phyloP scores from a whole-genome alignment of 768 basidiomycete genomes.

The Naganishia vaughanmartiniae region DNA sequence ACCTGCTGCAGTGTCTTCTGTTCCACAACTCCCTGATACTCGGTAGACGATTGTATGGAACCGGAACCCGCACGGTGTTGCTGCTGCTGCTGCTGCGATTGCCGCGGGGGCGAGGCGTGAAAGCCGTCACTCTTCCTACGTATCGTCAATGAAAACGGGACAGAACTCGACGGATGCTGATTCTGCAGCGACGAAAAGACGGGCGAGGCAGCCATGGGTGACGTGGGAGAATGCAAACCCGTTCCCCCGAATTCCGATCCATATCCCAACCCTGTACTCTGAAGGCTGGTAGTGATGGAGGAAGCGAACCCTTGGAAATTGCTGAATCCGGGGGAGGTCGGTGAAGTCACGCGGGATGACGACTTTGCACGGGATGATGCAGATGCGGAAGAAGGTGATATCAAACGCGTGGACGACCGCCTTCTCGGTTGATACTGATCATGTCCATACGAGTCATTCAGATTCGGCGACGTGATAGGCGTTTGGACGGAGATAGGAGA shows the following conservation, averaged over 20 bases:
- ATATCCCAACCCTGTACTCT: neutral
- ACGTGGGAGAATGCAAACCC: neutral
- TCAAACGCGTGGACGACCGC: conserved; percentile 8
- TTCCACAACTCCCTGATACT: neutral
- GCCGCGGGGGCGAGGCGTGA: neutral
- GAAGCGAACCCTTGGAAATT: neutral
- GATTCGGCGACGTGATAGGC: neutral
- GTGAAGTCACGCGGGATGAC: neutral
- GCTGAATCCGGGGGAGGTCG: conserved; percentile 14
- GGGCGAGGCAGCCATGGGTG: neutral
- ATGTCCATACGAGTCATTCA: neutral
- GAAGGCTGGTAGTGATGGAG: neutral
- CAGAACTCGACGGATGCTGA: neutral
- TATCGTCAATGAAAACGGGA: conserved; percentile 19
- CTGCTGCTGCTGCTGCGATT: conserved; percentile 12
- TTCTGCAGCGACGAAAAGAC: neutral
- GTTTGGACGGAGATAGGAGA: neutral
- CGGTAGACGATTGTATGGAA: neutral
- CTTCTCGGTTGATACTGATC: neutral
- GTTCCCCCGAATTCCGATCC: neutral
- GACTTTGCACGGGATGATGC: neutral
- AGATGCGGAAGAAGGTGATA: neutral
- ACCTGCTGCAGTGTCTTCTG: neutral
- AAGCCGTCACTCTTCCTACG: neutral
- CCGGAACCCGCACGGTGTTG: neutral